Conservation (phyloP, 139 green algal genomes). For the Mychonastes homosphaera region DNA sequence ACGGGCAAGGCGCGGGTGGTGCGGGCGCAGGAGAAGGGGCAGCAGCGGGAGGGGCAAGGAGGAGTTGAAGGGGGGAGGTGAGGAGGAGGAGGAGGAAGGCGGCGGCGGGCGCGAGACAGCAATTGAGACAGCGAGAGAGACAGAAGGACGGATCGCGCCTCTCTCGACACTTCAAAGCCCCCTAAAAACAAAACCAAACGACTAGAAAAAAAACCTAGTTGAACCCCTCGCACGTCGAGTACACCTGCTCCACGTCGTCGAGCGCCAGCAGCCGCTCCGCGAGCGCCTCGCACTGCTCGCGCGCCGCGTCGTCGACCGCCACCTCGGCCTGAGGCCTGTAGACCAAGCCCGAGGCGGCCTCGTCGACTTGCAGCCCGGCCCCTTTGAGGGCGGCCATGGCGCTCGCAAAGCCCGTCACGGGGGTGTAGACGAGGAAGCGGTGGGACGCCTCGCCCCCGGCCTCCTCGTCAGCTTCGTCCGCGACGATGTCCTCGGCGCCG, state of each 20-base stretch:
- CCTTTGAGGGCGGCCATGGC: conserved; percentile 20
- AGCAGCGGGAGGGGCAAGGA: background rate
- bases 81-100: too few species aligned
- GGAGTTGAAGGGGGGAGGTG: too few species aligned
- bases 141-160: too few species aligned
- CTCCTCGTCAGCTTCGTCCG: background rate
- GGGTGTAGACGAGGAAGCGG: conserved; percentile 20
- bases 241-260: conserved; percentile 87
- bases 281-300: conserved; percentile 62
- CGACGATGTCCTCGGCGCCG: conserved; percentile 48
- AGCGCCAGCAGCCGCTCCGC: conserved; percentile 77
- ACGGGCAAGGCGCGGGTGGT: conserved; percentile 48
- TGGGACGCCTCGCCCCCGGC: background rate
- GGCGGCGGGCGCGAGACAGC: too few species aligned
- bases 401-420: conserved; percentile 15
- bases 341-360: conserved; percentile 44
- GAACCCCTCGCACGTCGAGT: conserved; percentile 54
- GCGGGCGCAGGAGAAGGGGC: conserved; percentile 7
- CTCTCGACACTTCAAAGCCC: too few species aligned
- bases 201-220: too few species aligned
- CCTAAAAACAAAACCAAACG: too few species aligned
- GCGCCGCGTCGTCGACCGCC: conserved; percentile 49
- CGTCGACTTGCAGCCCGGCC: conserved; percentile 23
- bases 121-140: too few species aligned
- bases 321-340: conserved; percentile 23